Evolutionary conservation across 345 rosid genomes (phyloP).

Genomic region (Lepidium sativum): DNA sequence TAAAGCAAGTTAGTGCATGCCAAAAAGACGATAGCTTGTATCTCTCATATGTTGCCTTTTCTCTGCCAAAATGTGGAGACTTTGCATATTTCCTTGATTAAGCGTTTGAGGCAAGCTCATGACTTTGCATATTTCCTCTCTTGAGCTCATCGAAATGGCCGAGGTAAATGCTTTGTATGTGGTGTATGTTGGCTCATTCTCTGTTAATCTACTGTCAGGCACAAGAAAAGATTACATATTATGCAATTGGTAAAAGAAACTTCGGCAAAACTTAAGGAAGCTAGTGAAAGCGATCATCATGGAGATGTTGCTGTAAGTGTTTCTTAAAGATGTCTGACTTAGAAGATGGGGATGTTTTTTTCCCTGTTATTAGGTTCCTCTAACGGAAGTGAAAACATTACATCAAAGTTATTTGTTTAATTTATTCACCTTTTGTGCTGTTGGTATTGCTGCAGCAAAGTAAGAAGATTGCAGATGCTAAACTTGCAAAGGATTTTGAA

Average conservation of each 20-base stretch:
- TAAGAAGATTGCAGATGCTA: constrained; percentile 38
- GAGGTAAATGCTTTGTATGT: background rate
- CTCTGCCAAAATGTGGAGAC: background rate
- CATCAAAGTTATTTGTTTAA: background rate
- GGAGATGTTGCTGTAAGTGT: constrained; percentile 37
- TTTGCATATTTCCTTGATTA: background rate
- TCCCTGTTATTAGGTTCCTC: background rate
- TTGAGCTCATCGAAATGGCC: background rate
- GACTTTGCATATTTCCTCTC: background rate
- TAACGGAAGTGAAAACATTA: background rate
- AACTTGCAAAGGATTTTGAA: constrained; percentile 93
- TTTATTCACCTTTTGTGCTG: background rate
- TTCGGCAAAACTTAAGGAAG: constrained; percentile 69
- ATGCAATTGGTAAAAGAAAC: constrained; percentile 74
- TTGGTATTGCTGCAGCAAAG: constrained; percentile 15
- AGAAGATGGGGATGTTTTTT: background rate
- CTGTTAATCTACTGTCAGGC: too few relatives aligned
- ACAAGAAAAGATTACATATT: constrained; percentile 59
- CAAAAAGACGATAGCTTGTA: too few relatives aligned
- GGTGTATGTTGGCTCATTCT: background rate
- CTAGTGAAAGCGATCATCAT: constrained; percentile 65
- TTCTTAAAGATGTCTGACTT: too few relatives aligned
- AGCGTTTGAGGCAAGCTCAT: background rate
- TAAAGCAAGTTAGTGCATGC: background rate
- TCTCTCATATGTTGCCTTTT: background rate